Evolutionary conservation across 2,329 filamentous ascomycete genomes (phyloP), one percentile per base, ranked within the genome.

Genomic region (Colletotrichum lindemuthianum): DNA sequence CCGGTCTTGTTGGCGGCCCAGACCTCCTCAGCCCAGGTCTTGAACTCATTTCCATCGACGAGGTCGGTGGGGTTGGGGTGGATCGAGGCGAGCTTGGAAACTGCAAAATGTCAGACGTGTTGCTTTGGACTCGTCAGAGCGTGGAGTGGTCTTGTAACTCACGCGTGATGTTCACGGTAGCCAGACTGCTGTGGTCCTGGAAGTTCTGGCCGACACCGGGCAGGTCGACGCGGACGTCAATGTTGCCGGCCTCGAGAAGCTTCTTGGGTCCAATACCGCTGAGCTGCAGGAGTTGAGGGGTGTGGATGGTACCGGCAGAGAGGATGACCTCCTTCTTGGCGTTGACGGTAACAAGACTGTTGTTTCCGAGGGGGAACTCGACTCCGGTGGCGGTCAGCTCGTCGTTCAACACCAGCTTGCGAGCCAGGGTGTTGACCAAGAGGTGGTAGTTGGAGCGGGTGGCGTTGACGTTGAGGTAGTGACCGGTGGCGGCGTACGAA

Each of bases 191-290:
- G 66, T 79, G 78, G 60, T 80, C 78, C 63, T 79, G 77, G 48
- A 78, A 72, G 67, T 79, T 79, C 43, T 77, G 72, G 12, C 82
- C 82, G 6, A 84, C 84, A 3, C 75, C 78, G 1, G 82, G 78
- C 3, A 80, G 70, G 61, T 83, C 75, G 40, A 78, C 72, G 1
- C 78, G 63, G 0, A 79, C 68, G 0, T 72, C 66, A 36, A 84
- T 79, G 0, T 73, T 74, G 3, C 76, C 72, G 2, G 69, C 61
- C 11, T 71, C 59, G 3, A 84, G 70, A 4, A 78, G 69, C 1
- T 71, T 70, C 10, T 71, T 70, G 8, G 75, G 73, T 0, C 82
- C 81, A 16, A 84, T 76, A 13, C 81, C 81, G 50, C 79, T 82
- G 4, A 79, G 72, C 66, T 82, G 77, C 2, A 83, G 72, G 0